Percentiles rank a stretch among this genome's conserved stretches.
These are phyloP conservation scores for Epichloe coenophiala DNA, from an alignment of 2,329 filamentous ascomycete species.

Conservation along the genomic window DNA sequence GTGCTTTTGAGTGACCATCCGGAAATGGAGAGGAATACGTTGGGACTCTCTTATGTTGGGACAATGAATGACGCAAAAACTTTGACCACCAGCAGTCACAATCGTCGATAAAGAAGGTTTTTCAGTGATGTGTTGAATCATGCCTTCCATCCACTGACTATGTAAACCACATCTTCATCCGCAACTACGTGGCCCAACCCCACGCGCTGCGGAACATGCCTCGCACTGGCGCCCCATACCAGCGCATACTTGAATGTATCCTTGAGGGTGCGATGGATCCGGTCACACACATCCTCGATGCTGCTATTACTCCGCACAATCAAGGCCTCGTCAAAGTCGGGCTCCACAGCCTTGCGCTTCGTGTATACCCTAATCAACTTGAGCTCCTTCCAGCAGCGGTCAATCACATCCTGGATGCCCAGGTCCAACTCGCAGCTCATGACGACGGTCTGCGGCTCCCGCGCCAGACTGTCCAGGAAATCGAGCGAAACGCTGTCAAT, in stretches of 20 bases:
- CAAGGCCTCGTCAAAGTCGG: conserved; percentile 78
- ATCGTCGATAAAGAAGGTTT: neutral
- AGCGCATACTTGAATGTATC: conserved; percentile 98
- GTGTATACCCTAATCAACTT: conserved; percentile 87
- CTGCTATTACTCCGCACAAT: conserved; percentile 82
- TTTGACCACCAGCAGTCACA: neutral
- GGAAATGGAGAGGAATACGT: neutral
- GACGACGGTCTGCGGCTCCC: conserved; percentile 86
- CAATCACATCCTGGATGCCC: conserved; percentile 84
- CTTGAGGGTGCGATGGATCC: conserved; percentile 85
- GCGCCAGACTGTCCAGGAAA: conserved; percentile 81
- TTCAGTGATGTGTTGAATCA: conserved; percentile 17
- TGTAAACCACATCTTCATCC: conserved; percentile 56
- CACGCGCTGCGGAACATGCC: conserved; percentile 87
- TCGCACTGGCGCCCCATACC: conserved; percentile 93
- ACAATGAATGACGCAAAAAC: neutral
- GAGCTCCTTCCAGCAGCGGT: conserved; percentile 89
- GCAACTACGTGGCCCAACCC: conserved; percentile 69
- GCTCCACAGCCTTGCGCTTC: conserved; percentile 85
- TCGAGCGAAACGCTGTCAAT: conserved; percentile 91
- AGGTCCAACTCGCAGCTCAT: conserved; percentile 97
- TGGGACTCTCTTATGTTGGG: neutral
- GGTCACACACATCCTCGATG: conserved; percentile 94
- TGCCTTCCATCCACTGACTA: conserved; percentile 51
- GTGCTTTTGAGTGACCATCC: neutral